Evolutionary conservation across 1,139 yeast species (phyloP).

Genomic region (Suhomyces choctaworum): DNA sequence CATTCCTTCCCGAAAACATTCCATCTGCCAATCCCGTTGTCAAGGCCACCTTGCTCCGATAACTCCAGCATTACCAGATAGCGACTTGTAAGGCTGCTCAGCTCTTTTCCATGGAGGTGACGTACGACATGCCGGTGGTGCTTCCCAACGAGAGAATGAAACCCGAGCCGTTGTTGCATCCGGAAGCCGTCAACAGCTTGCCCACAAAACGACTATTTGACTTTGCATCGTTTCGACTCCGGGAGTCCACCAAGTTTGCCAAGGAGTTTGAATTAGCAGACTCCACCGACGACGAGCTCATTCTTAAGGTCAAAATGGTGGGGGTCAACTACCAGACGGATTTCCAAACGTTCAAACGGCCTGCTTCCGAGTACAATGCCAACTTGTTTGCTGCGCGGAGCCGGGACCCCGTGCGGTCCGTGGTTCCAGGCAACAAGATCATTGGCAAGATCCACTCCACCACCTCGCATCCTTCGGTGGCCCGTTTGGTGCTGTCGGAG

Average conservation of each 20-base stretch:
- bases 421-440: constrained; percentile 38
- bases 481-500: constrained; percentile 4
- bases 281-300: constrained; percentile 22
- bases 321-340: constrained; percentile 31
- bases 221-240: constrained; percentile 19
- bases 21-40: too few relatives aligned
- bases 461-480: constrained; percentile 12
- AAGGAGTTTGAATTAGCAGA: constrained; percentile 23
- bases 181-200: constrained; percentile 17
- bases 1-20: too few relatives aligned
- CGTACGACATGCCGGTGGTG: neutral
- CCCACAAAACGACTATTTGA: constrained; percentile 36
- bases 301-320: constrained; percentile 33
- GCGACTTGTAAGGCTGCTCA: too few relatives aligned
- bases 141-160: neutral
- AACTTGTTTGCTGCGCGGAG: too few relatives aligned
- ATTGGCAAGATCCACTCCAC: constrained; percentile 27
- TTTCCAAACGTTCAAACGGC: constrained; percentile 21
- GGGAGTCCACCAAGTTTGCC: constrained; percentile 34
- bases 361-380: neutral
- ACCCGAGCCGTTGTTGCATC: neutral
- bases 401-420: constrained; percentile 5
- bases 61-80: too few relatives aligned
- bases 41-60: too few relatives aligned
- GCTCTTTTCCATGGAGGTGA: neutral